Conservation (phyloP, 179 eudicot species). For the Dionaea muscipula region DNA sequence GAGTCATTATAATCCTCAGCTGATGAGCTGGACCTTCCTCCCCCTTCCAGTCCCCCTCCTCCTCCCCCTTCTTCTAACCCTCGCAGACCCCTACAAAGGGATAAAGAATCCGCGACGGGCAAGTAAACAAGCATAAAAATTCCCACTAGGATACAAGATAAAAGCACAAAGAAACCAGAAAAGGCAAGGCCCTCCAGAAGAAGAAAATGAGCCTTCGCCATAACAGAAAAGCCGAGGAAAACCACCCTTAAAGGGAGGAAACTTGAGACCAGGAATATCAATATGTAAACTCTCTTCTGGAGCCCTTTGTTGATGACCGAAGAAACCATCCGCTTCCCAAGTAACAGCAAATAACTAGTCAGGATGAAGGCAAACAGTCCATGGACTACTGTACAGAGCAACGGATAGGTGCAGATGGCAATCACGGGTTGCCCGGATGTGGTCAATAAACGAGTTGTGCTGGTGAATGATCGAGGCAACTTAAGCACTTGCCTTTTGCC, state of each 20-base stretch:
- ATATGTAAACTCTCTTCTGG: constrained; percentile 69
- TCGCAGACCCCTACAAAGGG: constrained; percentile 51
- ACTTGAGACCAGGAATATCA: constrained; percentile 48
- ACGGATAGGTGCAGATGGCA: constrained; percentile 69
- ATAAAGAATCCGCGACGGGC: constrained; percentile 80
- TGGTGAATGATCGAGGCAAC: constrained; percentile 47
- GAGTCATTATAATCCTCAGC: constrained; percentile 39
- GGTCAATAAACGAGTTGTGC: constrained; percentile 18
- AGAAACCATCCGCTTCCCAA: constrained; percentile 63
- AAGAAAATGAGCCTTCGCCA: constrained; percentile 39
- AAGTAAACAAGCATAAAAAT: constrained; percentile 64
- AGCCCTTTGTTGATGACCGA: constrained; percentile 81
- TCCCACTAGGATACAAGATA: constrained; percentile 56
- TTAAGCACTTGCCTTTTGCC: constrained; percentile 19
- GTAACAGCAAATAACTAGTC: constrained; percentile 52
- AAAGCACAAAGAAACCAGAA: constrained; percentile 62
- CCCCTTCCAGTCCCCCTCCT: too few relatives aligned
- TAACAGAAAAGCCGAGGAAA: constrained; percentile 79
- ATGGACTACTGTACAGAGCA: constrained; percentile 66
- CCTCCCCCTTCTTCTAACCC: constrained; percentile 49
- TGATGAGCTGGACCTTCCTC: neutral
- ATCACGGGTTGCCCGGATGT: constrained; percentile 24
- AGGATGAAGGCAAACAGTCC: constrained; percentile 57
- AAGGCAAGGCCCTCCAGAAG: constrained; percentile 62
- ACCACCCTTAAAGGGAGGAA: constrained; percentile 62